phyloP scores from a whole-genome alignment of 768 basidiomycete genomes.

The Pleurotus djamor region DNA sequence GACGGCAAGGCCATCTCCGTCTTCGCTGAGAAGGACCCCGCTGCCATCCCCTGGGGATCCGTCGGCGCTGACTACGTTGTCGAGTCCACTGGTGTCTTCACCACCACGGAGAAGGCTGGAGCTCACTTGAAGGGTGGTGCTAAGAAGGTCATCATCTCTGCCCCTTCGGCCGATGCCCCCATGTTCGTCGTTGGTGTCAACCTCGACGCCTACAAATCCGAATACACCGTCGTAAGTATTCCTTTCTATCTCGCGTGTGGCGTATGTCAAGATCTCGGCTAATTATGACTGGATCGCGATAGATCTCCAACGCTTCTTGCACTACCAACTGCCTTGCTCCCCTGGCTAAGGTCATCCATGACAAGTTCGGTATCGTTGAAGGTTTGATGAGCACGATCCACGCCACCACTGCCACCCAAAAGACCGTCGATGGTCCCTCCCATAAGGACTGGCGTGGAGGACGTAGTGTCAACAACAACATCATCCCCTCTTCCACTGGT shows the following conservation, averaged over 20 bases:
- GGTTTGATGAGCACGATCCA: slow-evolving; percentile 99
- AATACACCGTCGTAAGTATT: slow-evolving; percentile 75
- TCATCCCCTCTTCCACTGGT: slow-evolving; percentile 98
- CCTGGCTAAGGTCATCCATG: slow-evolving; percentile 96
- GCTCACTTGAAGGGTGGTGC: slow-evolving; percentile 97
- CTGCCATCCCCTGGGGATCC: slow-evolving; percentile 77
- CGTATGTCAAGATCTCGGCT: not conserved
- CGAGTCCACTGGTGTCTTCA: slow-evolving; percentile 99
- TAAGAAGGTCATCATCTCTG: slow-evolving; percentile 99
- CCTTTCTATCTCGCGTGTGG: slow-evolving; percentile 5
- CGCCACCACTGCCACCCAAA: slow-evolving; percentile 93
- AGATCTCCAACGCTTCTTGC: slow-evolving; percentile 99
- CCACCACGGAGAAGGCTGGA: slow-evolving; percentile 90
- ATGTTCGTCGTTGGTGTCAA: slow-evolving; percentile 97
- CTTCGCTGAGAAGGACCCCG: slow-evolving; percentile 85
- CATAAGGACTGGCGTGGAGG: slow-evolving; percentile 98
- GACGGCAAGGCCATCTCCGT: slow-evolving; percentile 75
- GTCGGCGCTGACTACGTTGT: slow-evolving; percentile 91
- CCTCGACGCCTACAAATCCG: slow-evolving; percentile 87
- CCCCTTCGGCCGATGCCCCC: slow-evolving; percentile 94
- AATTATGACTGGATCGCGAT: not conserved
- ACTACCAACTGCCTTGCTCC: slow-evolving; percentile 99
- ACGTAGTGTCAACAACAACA: slow-evolving; percentile 95
- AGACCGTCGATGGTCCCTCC: slow-evolving; percentile 93
- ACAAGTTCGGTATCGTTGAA: slow-evolving; percentile 95